phyloP scores from a whole-genome alignment of 2,329 filamentous ascomycete genomes.

The Sphaerostilbella broomeana region DNA sequence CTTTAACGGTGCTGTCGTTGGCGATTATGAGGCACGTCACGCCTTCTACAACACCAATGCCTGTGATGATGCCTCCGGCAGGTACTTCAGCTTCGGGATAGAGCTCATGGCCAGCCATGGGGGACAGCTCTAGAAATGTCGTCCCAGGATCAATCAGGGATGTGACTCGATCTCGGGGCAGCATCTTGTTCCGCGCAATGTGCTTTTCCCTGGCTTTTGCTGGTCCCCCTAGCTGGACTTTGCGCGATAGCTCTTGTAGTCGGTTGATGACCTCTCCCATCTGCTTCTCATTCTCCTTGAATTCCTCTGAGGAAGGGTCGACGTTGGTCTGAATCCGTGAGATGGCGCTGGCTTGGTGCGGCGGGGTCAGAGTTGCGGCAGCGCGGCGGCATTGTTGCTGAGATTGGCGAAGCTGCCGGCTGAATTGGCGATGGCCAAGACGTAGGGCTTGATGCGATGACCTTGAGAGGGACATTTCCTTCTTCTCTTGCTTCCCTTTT shows the following conservation, averaged over 20 bases:
- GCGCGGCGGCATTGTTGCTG: constrained; percentile 27
- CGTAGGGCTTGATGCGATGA: constrained; percentile 42
- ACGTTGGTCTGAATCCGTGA: constrained; percentile 71
- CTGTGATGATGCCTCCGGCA: constrained; percentile 85
- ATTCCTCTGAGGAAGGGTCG: constrained; percentile 71
- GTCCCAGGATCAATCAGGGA: constrained; percentile 84
- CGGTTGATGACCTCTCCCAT: constrained; percentile 68
- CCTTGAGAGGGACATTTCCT: constrained; percentile 45
- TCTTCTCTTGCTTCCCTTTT: constrained; percentile 22
- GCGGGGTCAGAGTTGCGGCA: constrained; percentile 71
- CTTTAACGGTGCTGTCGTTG: constrained; percentile 96
- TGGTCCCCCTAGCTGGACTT: constrained; percentile 68
- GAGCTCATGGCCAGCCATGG: constrained; percentile 79
- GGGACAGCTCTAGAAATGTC: constrained; percentile 86
- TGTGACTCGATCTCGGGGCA: constrained; percentile 81
- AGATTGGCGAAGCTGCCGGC: constrained; percentile 26
- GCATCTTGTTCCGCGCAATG: constrained; percentile 82
- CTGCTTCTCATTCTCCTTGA: constrained; percentile 69
- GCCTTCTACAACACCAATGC: constrained; percentile 82
- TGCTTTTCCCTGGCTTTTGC: constrained; percentile 84
- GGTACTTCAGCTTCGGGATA: constrained; percentile 85
- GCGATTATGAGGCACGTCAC: constrained; percentile 90
- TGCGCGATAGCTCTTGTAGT: constrained; percentile 63
- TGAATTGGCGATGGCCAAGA: constrained; percentile 23
- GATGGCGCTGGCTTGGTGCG: constrained; percentile 75